Base-by-base conservation (phyloP, 768 basidiomycete species). In the Pleurotus cornucopiae region DNA sequence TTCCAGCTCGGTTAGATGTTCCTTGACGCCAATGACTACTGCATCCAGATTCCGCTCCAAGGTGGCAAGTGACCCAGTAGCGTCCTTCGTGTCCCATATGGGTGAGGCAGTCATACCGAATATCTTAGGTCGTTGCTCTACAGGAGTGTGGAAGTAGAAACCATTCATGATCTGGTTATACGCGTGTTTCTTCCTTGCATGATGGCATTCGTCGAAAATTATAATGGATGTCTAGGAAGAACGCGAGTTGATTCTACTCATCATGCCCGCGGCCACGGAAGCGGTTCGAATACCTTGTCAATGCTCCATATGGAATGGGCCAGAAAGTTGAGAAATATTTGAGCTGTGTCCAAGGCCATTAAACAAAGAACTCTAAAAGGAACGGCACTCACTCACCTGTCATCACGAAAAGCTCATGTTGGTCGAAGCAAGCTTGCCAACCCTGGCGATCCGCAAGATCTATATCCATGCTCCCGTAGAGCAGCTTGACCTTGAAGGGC, bases 101-200 rank as follows among this genome's bases (percentile, higher is more conserved):
- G 93, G 93, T 14, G 90, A 93, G 0, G 94, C 94, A 0, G 94
- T 95, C 86, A 96, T 89, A 2, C 94, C 94, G 58, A 95, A 91
- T n/a, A 96, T 76, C 66, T 89, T 92, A 7, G 91, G 89, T n/a
- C 87, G 76, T 16, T 72, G 63, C 1, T 49, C 23, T 41, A 63
- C 40, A 55, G 21, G 44, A 21, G 30, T 21, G 5, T 76, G 61
- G 73, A 85, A 60, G 43, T 76, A 68, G 45, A 71, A 71, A 65
- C 86, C 80, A 14, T 80, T 81, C 83, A 93, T 85, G 57, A 93
- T 85, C 40, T 76, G 75, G 60, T 88, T 90, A 69, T 89, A 91
- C 0, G 91, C 82, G 63, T 93, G 88, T 43, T 85, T 84, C 59
- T 85, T 86, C 1, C 80, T 76, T 1, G 88, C 79, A 63, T 94